Conservation (phyloP, 495 filamentous ascomycete genomes). For the Pseudotulostoma volvatum region DNA sequence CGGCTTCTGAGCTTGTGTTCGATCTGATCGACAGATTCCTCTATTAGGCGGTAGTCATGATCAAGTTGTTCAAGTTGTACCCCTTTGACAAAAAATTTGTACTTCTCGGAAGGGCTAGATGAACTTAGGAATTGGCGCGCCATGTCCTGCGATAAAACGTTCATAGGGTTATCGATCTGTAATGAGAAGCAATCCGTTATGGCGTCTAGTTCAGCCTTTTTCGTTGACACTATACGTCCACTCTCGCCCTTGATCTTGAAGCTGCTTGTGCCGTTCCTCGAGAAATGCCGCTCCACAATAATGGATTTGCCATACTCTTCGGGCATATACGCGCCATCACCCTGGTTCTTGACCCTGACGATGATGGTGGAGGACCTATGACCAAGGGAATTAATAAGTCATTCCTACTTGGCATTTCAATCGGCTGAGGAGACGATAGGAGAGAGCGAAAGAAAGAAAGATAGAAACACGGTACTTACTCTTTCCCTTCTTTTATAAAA, state of each 20-base stretch:
- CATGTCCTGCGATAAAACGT: constrained; percentile 91
- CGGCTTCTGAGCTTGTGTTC: constrained; percentile 37
- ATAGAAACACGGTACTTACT: constrained; percentile 27
- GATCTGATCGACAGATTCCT: constrained; percentile 51
- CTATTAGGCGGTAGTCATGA: constrained; percentile 73
- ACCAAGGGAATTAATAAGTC: too few relatives aligned
- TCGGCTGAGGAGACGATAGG: neutral
- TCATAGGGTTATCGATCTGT: constrained; percentile 95
- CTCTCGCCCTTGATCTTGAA: constrained; percentile 72
- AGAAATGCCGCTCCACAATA: constrained; percentile 78
- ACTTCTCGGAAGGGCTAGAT: constrained; percentile 69
- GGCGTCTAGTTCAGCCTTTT: constrained; percentile 77
- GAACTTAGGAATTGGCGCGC: constrained; percentile 84
- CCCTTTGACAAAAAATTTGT: constrained; percentile 92
- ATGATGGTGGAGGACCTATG: constrained; percentile 35
- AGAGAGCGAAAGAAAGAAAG: neutral
- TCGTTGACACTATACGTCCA: constrained; percentile 60
- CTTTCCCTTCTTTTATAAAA: constrained; percentile 82
- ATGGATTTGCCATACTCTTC: constrained; percentile 78
- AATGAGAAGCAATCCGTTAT: constrained; percentile 85
- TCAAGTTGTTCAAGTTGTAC: constrained; percentile 87
- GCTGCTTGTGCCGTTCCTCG: constrained; percentile 53
- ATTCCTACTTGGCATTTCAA: too few relatives aligned
- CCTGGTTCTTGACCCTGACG: constrained; percentile 81
- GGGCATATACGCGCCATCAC: constrained; percentile 63